phyloP scores from a whole-genome alignment of 768 basidiomycete species.

The Kwoniella sp. region DNA sequence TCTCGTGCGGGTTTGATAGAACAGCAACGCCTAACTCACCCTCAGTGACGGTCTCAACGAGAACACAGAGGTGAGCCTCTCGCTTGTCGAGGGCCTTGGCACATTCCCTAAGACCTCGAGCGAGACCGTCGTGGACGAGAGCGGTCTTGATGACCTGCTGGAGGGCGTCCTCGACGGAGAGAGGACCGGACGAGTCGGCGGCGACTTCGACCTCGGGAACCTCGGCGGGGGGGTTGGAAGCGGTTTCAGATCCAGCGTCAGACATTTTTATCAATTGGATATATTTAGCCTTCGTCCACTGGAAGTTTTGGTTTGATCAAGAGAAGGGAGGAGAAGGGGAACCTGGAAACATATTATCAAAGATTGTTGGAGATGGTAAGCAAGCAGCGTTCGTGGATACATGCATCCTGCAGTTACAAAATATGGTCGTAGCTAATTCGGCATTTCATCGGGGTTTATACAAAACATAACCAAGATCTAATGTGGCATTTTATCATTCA shows the following conservation, averaged over 20 bases:
- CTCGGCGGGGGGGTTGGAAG: constrained; percentile 58
- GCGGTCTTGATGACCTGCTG: constrained; percentile 99
- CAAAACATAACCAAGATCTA: background rate
- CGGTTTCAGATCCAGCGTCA: constrained; percentile 57
- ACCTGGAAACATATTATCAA: too few species aligned
- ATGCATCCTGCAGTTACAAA: too few species aligned
- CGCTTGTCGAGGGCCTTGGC: constrained; percentile 99
- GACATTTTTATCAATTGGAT: constrained; percentile 49
- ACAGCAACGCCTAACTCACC: constrained; percentile 47
- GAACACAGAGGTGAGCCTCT: constrained; percentile 96
- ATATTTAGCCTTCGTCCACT: constrained; percentile 52
- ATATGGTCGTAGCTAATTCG: constrained; percentile 3
- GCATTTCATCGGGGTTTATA: constrained; percentile 36
- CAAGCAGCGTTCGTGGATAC: too few species aligned
- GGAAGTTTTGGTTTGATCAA: constrained; percentile 16
- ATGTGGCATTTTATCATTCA: constrained; percentile 13
- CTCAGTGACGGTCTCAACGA: constrained; percentile 98
- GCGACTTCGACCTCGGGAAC: constrained; percentile 82
- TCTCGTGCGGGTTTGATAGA: background rate
- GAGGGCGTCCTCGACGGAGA: constrained; percentile 81
- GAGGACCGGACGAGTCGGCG: constrained; percentile 85
- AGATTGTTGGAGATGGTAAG: too few species aligned
- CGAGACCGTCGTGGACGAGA: constrained; percentile 95
- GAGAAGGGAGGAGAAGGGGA: too few species aligned
- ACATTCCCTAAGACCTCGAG: constrained; percentile 94